A percentile compares a stretch with the other conserved stretches of the same genome.
Evolutionary conservation across 495 filamentous ascomycete species (phyloP).

Genomic region (Aspergillus hancockii): DNA sequence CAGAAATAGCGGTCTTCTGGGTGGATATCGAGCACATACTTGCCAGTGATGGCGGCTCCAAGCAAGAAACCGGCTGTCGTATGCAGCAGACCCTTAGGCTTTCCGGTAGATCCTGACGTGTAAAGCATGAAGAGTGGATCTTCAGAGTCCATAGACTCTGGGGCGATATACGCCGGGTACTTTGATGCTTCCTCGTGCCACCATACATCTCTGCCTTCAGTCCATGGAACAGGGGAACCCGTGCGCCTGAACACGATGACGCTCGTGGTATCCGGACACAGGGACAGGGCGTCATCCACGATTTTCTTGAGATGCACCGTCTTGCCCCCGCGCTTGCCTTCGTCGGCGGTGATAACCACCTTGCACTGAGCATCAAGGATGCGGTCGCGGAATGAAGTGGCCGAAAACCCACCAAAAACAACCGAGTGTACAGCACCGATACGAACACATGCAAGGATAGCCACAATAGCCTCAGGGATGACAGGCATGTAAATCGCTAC

Average conservation of each 20-base stretch:
- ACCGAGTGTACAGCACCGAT: conserved; percentile 98
- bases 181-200: conserved; percentile 98
- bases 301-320: conserved; percentile 98
- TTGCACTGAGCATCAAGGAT: conserved; percentile 86
- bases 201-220: conserved; percentile 86
- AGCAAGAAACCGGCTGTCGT: conserved; percentile 93
- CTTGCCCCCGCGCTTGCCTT: conserved; percentile 97
- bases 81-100: conserved; percentile 99
- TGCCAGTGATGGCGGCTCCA: conserved; percentile 89
- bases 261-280: conserved; percentile 86
- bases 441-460: conserved; percentile 86
- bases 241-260: conserved; percentile 94
- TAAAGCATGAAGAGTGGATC: conserved; percentile 98
- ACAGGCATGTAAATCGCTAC: conserved; percentile 98
- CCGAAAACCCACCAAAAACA: conserved; percentile 97
- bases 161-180: conserved; percentile 85
- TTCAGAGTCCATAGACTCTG: conserved; percentile 85
- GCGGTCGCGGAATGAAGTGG: conserved; percentile 94
- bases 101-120: conserved; percentile 95
- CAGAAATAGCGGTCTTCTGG: conserved; percentile 93
- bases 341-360: conserved; percentile 94
- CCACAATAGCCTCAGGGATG: conserved; percentile 93
- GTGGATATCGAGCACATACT: conserved; percentile 99
- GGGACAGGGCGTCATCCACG: conserved; percentile 95
- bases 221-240: conserved; percentile 89